A percentile compares a stretch with the other conserved stretches of the same genome.
Conservation (phyloP, 208 protist species). For the Leishmania major region DNA sequence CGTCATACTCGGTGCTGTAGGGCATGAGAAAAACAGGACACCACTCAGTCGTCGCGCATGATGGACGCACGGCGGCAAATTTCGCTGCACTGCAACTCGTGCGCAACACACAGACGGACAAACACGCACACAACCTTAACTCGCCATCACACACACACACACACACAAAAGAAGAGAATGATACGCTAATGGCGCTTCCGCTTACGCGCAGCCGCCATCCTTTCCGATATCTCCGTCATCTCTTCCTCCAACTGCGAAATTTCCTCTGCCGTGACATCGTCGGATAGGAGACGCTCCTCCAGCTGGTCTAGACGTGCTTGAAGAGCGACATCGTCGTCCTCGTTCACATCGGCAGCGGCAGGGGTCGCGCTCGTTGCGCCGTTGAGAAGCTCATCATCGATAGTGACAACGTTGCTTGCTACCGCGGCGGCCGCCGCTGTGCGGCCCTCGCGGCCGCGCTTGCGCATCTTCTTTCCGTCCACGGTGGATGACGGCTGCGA, state of each 20-base stretch:
- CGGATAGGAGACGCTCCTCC: constrained; percentile 63
- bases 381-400: constrained; percentile 1
- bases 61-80: background rate
- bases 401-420: background rate
- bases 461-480: constrained; percentile 62
- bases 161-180: background rate
- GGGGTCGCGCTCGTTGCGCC: background rate
- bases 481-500: constrained; percentile 1
- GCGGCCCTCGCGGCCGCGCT: constrained; percentile 78
- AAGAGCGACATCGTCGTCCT: constrained; percentile 35
- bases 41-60: background rate
- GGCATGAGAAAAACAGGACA: background rate
- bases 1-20: background rate
- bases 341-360: constrained; percentile 1
- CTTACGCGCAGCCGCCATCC: constrained; percentile 29
- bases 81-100: background rate
- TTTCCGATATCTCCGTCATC: constrained; percentile 69
- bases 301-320: constrained; percentile 65
- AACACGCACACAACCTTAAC: background rate
- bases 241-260: constrained; percentile 72
- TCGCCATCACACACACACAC: background rate
- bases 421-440: constrained; percentile 26
- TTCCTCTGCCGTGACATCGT: constrained; percentile 80
- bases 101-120: background rate
- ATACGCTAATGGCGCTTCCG: constrained; percentile 14